phyloP scores from a whole-genome alignment of 2,329 filamentous ascomycete genomes.

The Aspergillus vadensis region DNA sequence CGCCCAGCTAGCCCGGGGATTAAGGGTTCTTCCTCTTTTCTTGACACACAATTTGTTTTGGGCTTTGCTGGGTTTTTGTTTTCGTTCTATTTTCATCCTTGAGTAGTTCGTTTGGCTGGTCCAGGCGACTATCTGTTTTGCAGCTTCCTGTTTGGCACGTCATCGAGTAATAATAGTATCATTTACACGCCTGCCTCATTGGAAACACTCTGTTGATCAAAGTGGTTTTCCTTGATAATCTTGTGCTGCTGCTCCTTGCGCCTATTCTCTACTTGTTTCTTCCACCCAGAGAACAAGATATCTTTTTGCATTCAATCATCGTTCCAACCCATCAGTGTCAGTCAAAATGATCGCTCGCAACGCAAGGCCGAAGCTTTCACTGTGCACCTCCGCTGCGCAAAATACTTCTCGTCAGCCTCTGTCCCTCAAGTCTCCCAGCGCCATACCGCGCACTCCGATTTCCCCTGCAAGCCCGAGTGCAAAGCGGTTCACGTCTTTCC shows the following conservation, averaged over 20 bases:
- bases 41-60: slow-evolving; percentile 38
- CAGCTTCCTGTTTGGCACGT: neutral
- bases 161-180: slow-evolving; percentile 29
- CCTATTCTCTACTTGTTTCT: slow-evolving; percentile 5
- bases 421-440: slow-evolving; percentile 47
- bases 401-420: slow-evolving; percentile 39
- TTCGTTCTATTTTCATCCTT: slow-evolving; percentile 38
- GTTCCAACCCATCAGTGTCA: slow-evolving; percentile 12
- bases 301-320: slow-evolving; percentile 10
- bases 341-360: slow-evolving; percentile 36
- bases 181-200: slow-evolving; percentile 23
- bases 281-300: neutral
- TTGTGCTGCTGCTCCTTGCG: slow-evolving; percentile 13
- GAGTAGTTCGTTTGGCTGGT: slow-evolving; percentile 46
- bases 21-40: slow-evolving; percentile 18
- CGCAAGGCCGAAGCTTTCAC: slow-evolving; percentile 50
- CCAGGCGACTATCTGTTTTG: slow-evolving; percentile 37
- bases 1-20: slow-evolving; percentile 27
- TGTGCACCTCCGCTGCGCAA: slow-evolving; percentile 47
- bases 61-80: slow-evolving; percentile 30
- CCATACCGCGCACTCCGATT: slow-evolving; percentile 45
- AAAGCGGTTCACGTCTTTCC: slow-evolving; percentile 46
- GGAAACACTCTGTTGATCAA: slow-evolving; percentile 41
- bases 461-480: slow-evolving; percentile 47
- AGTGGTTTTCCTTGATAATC: slow-evolving; percentile 18